These are phyloP conservation scores for Phaeodactylum tricornutum DNA, from an alignment of 108 stramenopile species.

Conservation along the genomic window DNA sequence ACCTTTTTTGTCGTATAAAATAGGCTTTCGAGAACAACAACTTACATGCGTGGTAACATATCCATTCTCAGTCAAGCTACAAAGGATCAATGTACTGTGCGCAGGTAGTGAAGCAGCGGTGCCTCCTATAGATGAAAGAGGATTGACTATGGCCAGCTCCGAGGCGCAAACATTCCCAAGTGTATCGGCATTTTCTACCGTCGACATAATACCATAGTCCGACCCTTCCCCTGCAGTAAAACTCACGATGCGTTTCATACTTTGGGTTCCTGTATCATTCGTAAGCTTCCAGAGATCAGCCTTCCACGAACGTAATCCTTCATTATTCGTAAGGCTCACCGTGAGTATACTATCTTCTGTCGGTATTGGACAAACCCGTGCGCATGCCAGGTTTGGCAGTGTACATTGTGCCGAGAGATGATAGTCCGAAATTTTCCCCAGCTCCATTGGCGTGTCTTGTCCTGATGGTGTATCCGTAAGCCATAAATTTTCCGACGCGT, in stretches of 20 bases:
- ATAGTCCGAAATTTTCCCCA: too few species aligned
- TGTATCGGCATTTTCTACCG: constrained; percentile 5
- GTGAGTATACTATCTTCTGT: constrained; percentile 21
- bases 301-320: constrained; percentile 27
- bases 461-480: constrained; percentile 16
- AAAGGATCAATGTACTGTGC: too few species aligned
- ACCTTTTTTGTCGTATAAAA: too few species aligned
- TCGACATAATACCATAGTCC: too few species aligned
- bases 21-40: too few species aligned
- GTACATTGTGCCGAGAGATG: constrained; percentile 18
- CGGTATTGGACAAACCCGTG: constrained; percentile 30
- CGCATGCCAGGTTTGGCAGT: constrained; percentile 27
- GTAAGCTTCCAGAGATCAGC: constrained; percentile 40
- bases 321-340: constrained; percentile 9
- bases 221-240: constrained; percentile 18
- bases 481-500: constrained; percentile 16
- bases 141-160: constrained; percentile 19
- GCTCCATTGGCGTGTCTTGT: background rate
- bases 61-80: constrained; percentile 34
- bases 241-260: constrained; percentile 11
- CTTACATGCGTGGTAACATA: constrained; percentile 34
- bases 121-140: background rate
- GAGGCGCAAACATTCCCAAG: constrained; percentile 31
- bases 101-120: constrained; percentile 9
- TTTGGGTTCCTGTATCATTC: constrained; percentile 4